Conservation (phyloP, 164 flowering plant species). For the Magnolia kwangsiensis region DNA sequence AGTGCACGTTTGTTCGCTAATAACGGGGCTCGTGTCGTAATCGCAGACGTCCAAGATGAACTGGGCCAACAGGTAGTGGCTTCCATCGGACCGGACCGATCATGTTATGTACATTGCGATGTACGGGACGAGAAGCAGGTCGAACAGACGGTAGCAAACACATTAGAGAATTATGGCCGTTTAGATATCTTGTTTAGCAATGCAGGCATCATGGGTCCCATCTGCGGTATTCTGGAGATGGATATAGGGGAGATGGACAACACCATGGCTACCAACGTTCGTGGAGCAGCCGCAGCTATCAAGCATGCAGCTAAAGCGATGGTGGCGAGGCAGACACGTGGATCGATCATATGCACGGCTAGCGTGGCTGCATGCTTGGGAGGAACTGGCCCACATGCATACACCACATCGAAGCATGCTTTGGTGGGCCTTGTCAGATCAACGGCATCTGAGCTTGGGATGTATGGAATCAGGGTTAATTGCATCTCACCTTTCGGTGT, state of each 20-base stretch:
- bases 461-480: constrained; percentile 21
- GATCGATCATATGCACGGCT: constrained; percentile 67
- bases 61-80: constrained; percentile 39
- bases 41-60: constrained; percentile 65
- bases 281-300: constrained; percentile 57
- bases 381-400: constrained; percentile 27
- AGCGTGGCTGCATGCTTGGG: constrained; percentile 59
- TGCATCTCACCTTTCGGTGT: constrained; percentile 21
- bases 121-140: constrained; percentile 68
- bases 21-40: constrained; percentile 58
- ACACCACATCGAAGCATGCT: constrained; percentile 21
- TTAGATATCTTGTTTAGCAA: constrained; percentile 67
- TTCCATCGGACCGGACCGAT: constrained; percentile 40
- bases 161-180: constrained; percentile 39
- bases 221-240: constrained; percentile 43
- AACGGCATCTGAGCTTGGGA: constrained; percentile 15
- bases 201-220: constrained; percentile 55
- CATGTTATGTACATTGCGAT: constrained; percentile 50
- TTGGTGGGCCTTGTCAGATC: constrained; percentile 15
- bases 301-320: constrained; percentile 76
- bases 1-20: constrained; percentile 49
- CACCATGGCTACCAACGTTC: constrained; percentile 55
- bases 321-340: constrained; percentile 47
- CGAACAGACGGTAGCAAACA: constrained; percentile 34
- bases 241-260: constrained; percentile 43